Evolutionary conservation across 2,329 filamentous ascomycete species (phyloP).

Genomic region (Cercospora nicotianae): DNA sequence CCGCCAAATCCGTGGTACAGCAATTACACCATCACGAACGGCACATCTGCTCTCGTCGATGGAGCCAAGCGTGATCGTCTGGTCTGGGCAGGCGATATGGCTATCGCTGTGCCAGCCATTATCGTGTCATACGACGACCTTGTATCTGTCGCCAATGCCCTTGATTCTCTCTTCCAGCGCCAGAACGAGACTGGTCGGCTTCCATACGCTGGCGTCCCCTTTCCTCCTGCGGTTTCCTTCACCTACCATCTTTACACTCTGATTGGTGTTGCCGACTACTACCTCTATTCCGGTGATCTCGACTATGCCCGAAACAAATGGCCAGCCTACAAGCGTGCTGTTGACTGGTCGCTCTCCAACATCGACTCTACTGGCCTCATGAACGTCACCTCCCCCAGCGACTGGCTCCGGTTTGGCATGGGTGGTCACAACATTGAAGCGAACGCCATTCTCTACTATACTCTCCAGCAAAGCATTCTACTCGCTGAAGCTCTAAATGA

Average conservation of each 20-base stretch:
- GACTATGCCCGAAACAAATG: conserved; percentile 46
- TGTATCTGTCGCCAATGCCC: conserved; percentile 38
- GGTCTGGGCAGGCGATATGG: conserved; percentile 64
- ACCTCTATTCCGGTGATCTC: conserved; percentile 41
- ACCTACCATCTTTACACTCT: conserved; percentile 58
- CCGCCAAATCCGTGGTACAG: conserved; percentile 43
- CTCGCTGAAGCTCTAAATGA: conserved; percentile 52
- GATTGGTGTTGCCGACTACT: conserved; percentile 49
- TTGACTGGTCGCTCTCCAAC: conserved; percentile 46
- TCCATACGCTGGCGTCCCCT: conserved; percentile 34
- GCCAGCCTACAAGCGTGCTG: conserved; percentile 46
- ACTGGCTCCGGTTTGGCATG: conserved; percentile 55
- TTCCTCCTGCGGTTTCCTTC: conserved; percentile 44
- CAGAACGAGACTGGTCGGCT: conserved; percentile 36
- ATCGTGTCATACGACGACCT: conserved; percentile 52
- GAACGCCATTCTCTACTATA: conserved; percentile 52
- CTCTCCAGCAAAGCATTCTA: conserved; percentile 53
- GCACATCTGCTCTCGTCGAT: conserved; percentile 46
- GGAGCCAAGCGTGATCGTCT: conserved; percentile 61
- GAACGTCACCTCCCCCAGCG: conserved; percentile 47
- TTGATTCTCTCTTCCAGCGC: conserved; percentile 34
- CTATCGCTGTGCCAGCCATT: conserved; percentile 50
- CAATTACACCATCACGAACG: conserved; percentile 46
- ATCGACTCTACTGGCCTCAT: conserved; percentile 49
- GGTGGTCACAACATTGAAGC: conserved; percentile 52